Evolutionary conservation across 2,329 filamentous ascomycete genomes (phyloP).

Genomic region (Geosmithia morbida): DNA sequence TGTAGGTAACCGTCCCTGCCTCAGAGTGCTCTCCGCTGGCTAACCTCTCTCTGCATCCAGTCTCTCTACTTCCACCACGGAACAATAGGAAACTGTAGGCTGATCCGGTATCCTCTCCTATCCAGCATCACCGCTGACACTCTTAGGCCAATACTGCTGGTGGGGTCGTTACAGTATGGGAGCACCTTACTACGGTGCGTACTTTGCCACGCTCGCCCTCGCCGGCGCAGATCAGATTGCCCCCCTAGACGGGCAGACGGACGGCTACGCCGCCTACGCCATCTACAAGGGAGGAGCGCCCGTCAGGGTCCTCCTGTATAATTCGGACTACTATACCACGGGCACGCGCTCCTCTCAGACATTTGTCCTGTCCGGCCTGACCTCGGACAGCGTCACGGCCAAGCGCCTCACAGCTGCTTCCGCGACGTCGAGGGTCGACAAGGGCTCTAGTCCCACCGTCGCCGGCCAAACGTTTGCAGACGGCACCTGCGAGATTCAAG

Average conservation of each 20-base stretch:
- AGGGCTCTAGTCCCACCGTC: slow-evolving; percentile 6
- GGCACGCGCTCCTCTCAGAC: slow-evolving; percentile 16
- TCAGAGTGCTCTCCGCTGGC: too few relatives aligned
- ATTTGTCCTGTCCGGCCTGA: slow-evolving; percentile 26
- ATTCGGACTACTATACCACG: slow-evolving; percentile 25
- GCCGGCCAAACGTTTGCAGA: slow-evolving; percentile 6
- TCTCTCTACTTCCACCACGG: slow-evolving; percentile 33
- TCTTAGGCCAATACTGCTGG: slow-evolving; percentile 26
- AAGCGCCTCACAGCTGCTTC: slow-evolving; percentile 16
- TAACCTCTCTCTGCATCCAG: not conserved
- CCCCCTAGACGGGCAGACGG: slow-evolving; percentile 26
- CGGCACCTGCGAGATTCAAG: slow-evolving; percentile 6
- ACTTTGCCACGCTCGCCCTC: slow-evolving; percentile 27
- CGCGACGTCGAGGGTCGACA: slow-evolving; percentile 6
- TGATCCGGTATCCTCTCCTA: not conserved
- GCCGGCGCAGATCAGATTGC: slow-evolving; percentile 27
- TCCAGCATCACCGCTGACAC: too few relatives aligned
- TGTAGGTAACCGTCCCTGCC: too few relatives aligned
- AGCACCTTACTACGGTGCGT: slow-evolving; percentile 36
- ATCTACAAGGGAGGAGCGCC: slow-evolving; percentile 22
- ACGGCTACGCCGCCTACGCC: slow-evolving; percentile 28
- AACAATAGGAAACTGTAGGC: slow-evolving; percentile 33
- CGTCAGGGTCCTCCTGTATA: slow-evolving; percentile 25
- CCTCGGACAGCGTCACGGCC: slow-evolving; percentile 17
- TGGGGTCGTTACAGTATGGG: slow-evolving; percentile 33